phyloP scores from a whole-genome alignment of 371 early-diverging fungal genomes.

The Capillidium heterosporum region DNA sequence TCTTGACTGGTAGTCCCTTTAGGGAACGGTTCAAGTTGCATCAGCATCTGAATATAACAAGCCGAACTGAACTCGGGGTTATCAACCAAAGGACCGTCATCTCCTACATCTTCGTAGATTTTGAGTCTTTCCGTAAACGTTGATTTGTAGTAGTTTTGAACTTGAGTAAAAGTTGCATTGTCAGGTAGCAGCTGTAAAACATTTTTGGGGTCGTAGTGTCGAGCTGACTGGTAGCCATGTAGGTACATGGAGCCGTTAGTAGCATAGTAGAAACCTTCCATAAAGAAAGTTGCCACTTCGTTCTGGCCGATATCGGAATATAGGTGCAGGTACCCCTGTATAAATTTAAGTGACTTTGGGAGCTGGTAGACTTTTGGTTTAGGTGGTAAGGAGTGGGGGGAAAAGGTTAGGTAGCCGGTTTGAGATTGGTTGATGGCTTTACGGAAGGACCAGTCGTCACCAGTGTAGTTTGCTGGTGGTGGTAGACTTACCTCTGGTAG shows the following conservation, averaged over 20 bases:
- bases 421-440: not conserved
- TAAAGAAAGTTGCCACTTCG: not conserved
- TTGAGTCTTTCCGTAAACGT: not conserved
- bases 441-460: not conserved
- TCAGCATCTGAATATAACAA: not conserved
- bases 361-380: not conserved
- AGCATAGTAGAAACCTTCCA: not conserved
- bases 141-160: not conserved
- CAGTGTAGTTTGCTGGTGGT: not conserved
- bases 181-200: not conserved
- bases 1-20: not conserved
- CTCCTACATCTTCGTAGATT: not conserved
- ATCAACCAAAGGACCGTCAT: no score
- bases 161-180: not conserved
- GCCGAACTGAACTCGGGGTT: not conserved
- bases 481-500: not conserved
- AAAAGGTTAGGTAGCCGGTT: not conserved
- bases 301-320: not conserved
- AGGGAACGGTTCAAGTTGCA: not conserved
- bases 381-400: not conserved
- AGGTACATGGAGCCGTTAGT: slow-evolving; percentile 2
- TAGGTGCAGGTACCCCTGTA: not conserved
- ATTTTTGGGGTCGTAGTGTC: not conserved
- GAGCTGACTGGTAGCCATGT: slow-evolving; percentile 2
- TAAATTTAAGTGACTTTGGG: not conserved